Percentiles rank a stretch among this genome's conserved stretches.
These are phyloP conservation scores for Gastrolobium bilobum DNA, from an alignment of 306 rosid species.

Conservation along the genomic window DNA sequence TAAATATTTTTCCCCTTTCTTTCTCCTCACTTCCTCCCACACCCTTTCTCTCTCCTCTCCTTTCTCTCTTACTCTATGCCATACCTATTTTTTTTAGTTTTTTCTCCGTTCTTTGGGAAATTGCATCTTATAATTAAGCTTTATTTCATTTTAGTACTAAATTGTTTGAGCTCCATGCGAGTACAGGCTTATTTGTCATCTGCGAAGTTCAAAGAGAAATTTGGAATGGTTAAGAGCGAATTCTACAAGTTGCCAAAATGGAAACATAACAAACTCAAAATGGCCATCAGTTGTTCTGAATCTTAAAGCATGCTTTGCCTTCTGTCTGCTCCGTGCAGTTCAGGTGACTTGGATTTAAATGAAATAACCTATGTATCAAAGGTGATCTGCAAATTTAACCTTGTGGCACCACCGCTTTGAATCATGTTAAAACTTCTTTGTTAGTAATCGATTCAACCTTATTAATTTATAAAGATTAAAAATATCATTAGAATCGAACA, in stretches of 20 bases:
- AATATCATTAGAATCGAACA: too few species aligned
- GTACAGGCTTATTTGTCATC: constrained; percentile 89
- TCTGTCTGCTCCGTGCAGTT: constrained; percentile 59
- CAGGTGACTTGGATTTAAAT: too few species aligned
- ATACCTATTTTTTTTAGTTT: neutral
- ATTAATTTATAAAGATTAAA: too few species aligned
- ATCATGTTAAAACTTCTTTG: too few species aligned
- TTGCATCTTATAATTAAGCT: constrained; percentile 12
- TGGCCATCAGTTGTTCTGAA: constrained; percentile 88
- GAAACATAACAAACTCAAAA: constrained; percentile 98
- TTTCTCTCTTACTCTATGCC: too few species aligned
- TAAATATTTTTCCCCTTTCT: too few species aligned
- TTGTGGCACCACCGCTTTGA: too few species aligned
- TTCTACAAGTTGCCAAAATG: constrained; percentile 92
- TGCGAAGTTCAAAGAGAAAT: constrained; percentile 79
- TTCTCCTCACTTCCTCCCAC: too few species aligned
- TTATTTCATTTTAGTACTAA: constrained; percentile 48
- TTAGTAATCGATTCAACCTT: too few species aligned
- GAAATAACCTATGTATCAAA: too few species aligned
- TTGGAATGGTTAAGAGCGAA: constrained; percentile 77
- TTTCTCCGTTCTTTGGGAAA: constrained; percentile 16
- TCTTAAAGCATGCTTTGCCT: constrained; percentile 41
- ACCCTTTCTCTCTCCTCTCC: too few species aligned
- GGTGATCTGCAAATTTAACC: too few species aligned
- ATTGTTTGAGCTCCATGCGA: constrained; percentile 48